Evolutionary conservation across 176 grass and related monocot species (phyloP), one percentile per base, ranked within the genome.

Genomic region (Oropetium thomaeum): DNA sequence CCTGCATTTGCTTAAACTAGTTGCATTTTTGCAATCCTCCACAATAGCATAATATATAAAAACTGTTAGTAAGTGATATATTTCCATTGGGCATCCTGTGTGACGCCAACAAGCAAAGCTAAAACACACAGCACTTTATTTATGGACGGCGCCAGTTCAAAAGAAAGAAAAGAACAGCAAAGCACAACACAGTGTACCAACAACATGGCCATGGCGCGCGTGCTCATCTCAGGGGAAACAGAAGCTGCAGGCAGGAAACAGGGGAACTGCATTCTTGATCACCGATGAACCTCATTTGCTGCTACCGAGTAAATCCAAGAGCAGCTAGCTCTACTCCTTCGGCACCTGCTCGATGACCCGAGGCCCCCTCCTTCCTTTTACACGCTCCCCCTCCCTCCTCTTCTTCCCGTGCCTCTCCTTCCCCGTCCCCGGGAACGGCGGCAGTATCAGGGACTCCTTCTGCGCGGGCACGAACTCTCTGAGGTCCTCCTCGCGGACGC

Each of bases 381-480:
- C n/a, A n/a, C n/a, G n/a, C n/a, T 82, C 39, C 10, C 6, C 44
- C 49, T 75, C n/a, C 69, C 41, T 28, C 63, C 20, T 41, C 32
- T n/a, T 32, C 63, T 32, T 22, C 52, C 81, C 58, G 3, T 68
- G 33, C 57, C 47, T 28, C 81, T 41, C 74, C 22, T 75, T 15
- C 45, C 29, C 35, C 37, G 20, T 67, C 70, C 39, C 62, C 4
- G 84, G 84, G 66, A 57, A 78, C 2, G 86, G 79, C 7, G 96
- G 89, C 32, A 92, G 23, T 32, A 98, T 94, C 40, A 94, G 52
- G 0, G 65, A 30, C 72, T 92, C 69, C 27, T 53, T 57, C 79
- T 98, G 96, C 77, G 76, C 47, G 2, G 35, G 37, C 45, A 95
- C 73, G 39, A 88, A 16, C 30, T 84, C 53, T 31, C 68, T 85